phyloP scores from a whole-genome alignment of 2,329 filamentous ascomycete species.

The Diaporthe sp. region DNA sequence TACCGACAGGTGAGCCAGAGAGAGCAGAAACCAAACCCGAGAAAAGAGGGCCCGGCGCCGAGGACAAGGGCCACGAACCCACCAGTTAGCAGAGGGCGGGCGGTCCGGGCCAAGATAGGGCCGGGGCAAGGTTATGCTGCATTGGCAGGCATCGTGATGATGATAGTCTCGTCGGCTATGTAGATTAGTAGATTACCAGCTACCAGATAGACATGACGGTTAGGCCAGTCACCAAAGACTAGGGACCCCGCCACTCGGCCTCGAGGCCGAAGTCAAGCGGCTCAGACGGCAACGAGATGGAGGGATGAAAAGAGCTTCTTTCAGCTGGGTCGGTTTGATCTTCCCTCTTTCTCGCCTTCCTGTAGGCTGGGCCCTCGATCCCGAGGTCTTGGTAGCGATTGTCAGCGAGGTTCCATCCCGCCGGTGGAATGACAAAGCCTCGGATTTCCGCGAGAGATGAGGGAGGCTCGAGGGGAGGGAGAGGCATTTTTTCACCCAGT shows the following conservation, averaged over 20 bases:
- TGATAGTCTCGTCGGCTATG: not conserved
- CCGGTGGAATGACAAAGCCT: slow-evolving; percentile 21
- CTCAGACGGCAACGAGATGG: slow-evolving; percentile 17
- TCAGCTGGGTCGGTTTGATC: slow-evolving; percentile 10
- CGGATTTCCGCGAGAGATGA: slow-evolving; percentile 27
- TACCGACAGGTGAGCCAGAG: not conserved
- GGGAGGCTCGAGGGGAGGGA: not conserved
- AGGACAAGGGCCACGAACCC: slow-evolving; percentile 4
- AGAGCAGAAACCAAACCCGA: not conserved
- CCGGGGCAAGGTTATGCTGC: slow-evolving; percentile 3
- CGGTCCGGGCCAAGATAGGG: slow-evolving; percentile 17
- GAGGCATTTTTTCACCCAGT: slow-evolving; percentile 31
- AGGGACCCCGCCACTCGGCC: not conserved
- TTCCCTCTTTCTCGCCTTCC: not conserved
- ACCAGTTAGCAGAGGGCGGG: slow-evolving; percentile 9
- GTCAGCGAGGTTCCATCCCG: slow-evolving; percentile 18
- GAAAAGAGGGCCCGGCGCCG: slow-evolving; percentile 18
- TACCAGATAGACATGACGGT: not conserved
- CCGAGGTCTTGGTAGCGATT: slow-evolving; percentile 32
- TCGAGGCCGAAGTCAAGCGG: slow-evolving; percentile 1
- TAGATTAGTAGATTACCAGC: not conserved
- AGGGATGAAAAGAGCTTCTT: slow-evolving; percentile 4
- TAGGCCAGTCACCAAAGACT: not conserved
- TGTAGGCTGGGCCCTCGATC: slow-evolving; percentile 19
- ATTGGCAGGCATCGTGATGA: slow-evolving; percentile 3